These are phyloP conservation scores for Chalciporus sp. DNA, from an alignment of 1,284 basidiomycete genomes.

Conservation along the genomic window DNA sequence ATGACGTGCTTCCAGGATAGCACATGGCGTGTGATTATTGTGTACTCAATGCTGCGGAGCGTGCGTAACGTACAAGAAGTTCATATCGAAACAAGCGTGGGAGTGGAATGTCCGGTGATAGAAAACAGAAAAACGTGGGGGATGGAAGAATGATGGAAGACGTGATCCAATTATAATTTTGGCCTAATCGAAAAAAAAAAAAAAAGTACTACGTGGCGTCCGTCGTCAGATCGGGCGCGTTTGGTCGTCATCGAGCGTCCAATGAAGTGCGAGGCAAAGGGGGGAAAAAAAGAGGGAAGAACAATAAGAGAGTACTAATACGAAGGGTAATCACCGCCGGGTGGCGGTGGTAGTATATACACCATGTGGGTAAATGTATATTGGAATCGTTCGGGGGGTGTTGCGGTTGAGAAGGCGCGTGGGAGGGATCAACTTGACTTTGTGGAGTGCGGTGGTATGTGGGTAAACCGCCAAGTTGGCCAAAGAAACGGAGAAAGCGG, in stretches of 20 bases:
- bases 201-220: background rate
- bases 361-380: background rate
- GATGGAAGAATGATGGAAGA: background rate
- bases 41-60: conserved; percentile 14
- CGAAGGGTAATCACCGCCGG: conserved; percentile 1
- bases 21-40: too few species aligned
- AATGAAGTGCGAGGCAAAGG: conserved; percentile 3
- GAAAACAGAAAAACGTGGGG: background rate
- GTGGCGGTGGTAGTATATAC: conserved; percentile 4
- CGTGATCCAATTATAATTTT: background rate
- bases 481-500: background rate
- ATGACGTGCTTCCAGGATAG: too few species aligned
- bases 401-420: background rate
- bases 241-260: conserved; percentile 2
- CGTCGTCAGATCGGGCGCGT: background rate
- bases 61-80: conserved; percentile 1
- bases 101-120: background rate
- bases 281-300: conserved; percentile 1
- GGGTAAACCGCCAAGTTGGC: conserved; percentile 5
- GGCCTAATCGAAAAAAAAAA: background rate
- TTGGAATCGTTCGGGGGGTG: background rate
- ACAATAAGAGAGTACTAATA: background rate
- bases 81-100: background rate
- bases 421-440: background rate
- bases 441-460: background rate